Base-by-base conservation (phyloP, 129 eudicot species). In the Arctium minus region DNA sequence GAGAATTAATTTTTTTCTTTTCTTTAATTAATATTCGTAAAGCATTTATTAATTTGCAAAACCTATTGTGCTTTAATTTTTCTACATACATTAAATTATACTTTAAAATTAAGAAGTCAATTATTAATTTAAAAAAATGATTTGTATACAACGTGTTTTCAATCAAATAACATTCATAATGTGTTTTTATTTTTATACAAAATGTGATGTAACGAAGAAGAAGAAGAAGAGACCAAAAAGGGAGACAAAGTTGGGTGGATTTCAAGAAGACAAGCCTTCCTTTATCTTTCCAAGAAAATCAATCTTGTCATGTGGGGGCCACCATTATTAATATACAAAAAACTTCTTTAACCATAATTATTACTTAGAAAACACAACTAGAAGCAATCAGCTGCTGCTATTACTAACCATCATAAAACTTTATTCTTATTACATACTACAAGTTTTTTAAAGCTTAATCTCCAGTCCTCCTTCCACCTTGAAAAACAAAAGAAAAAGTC, bases 241-340 rank as follows among this genome's bases (percentile, higher is more conserved):
- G 67, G 15, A 83, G 69, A 53, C 27, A 27, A 37, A 76, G 56
- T 83, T 42, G 37, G 80, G 73, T 78, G 78, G 50, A 38, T 32
- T 72, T 78, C 39, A 22, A 60, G 75, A 11, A 78, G 70, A 73
- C 70, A 33, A 22, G 56, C 56, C 56, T 10, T 11, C 37, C 69
- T 78, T 83, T 77, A 50, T 71, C 37, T 68, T 82, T 75, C 46
- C 10, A 35, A 46, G 4, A 42, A 27, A 31, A 17, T 73, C 37
- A 27, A 17, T 74, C 29, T 31, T 75, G 50, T 75, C 56, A 46
- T 46, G 17, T 67, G 77, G 70, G 30, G 70, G 30, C 81, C 8
- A 5, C 22, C 2, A 33, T 33, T 33, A 1, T 33, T 33, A 33
- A 33, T 33, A 3, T 8, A 10, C 50, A 8, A 17, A 33, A 33